phyloP scores from a whole-genome alignment of 805 yeast species.

The Ascoidea tarda region DNA sequence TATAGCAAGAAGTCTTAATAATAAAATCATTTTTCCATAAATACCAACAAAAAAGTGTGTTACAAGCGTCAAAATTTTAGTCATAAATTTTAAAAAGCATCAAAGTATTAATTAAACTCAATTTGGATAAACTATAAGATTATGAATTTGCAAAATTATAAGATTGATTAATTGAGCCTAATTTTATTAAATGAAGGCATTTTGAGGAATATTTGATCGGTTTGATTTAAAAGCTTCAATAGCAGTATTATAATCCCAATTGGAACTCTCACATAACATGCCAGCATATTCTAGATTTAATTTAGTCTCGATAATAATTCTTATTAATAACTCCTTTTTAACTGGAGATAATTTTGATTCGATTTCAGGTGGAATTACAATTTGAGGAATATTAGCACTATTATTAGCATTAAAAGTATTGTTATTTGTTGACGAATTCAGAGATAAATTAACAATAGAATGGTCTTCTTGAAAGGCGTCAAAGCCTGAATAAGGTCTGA shows the following conservation, averaged over 20 bases:
- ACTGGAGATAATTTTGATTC: conserved; percentile 31
- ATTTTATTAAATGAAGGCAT: conserved; percentile 28
- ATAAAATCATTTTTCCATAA: too few species aligned
- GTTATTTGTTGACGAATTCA: conserved; percentile 5
- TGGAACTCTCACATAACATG: conserved; percentile 78
- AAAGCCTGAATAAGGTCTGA: conserved; percentile 44
- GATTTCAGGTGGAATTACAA: conserved; percentile 36
- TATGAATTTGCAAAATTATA: not conserved
- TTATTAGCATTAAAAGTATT: not conserved
- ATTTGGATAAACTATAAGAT: not conserved
- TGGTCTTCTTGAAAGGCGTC: conserved; percentile 20
- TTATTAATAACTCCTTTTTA: conserved; percentile 53
- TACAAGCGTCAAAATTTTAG: not conserved
- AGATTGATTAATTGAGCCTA: too few species aligned
- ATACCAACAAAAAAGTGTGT: too few species aligned
- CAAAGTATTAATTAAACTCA: too few species aligned
- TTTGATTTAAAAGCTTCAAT: conserved; percentile 57
- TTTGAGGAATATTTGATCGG: conserved; percentile 41
- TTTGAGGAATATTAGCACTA: conserved; percentile 3
- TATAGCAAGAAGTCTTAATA: too few species aligned
- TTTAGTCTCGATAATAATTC: conserved; percentile 57
- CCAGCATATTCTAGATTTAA: conserved; percentile 67
- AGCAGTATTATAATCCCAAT: conserved; percentile 67
- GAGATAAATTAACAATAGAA: conserved; percentile 4
- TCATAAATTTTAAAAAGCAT: not conserved